Conservation (phyloP, 179 eudicot species). For the Beta corolliflora region DNA sequence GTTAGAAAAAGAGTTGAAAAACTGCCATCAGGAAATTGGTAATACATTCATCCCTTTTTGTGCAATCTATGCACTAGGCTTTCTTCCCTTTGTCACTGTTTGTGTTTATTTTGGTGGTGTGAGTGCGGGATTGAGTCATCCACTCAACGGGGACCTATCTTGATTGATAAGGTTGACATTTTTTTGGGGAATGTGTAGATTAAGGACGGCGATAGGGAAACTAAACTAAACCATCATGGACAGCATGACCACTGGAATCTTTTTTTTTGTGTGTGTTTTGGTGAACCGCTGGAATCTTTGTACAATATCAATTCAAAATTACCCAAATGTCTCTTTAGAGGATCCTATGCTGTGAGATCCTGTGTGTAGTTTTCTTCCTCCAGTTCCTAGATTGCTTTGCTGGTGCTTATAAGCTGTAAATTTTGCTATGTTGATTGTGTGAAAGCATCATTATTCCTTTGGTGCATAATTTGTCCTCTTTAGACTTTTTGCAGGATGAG, state of each 20-base stretch:
- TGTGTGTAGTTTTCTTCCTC: not conserved
- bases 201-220: no score
- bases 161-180: not conserved
- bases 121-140: not conserved
- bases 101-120: not conserved
- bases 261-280: no score
- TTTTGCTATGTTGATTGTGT: not conserved
- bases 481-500: slow-evolving; percentile 79
- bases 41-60: not conserved
- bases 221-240: no score
- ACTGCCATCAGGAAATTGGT: slow-evolving; percentile 80
- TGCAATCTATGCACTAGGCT: not conserved
- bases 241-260: no score
- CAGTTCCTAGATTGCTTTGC: not conserved
- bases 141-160: no score
- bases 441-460: slow-evolving; percentile 4
- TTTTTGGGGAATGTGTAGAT: no score
- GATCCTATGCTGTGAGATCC: not conserved
- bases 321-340: no score
- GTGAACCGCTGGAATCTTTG: no score
- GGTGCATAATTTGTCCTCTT: slow-evolving; percentile 28
- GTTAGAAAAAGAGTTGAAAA: slow-evolving; percentile 65
- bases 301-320: no score
- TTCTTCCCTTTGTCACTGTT: not conserved
- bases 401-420: slow-evolving; percentile 1